Evolutionary conservation across 805 yeast species (phyloP), one percentile per base, ranked within the genome.

Genomic region (Schwanniomyces polymorphus): DNA sequence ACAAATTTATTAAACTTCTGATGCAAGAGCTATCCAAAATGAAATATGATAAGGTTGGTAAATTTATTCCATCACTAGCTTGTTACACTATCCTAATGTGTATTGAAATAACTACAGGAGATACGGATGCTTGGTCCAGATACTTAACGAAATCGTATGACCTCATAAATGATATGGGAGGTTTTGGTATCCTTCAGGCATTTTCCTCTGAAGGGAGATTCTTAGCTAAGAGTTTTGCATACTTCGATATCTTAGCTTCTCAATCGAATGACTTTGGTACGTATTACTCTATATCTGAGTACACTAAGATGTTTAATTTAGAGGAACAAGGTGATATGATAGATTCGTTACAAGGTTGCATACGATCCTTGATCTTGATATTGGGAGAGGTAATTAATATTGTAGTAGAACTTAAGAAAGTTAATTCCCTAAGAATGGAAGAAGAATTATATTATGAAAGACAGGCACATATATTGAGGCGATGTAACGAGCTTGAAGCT

Each of bases 101-200:
- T 7, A 53, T 63, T 7, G 66, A 69, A 39, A 61, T 71, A 7
- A 60, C 71, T 9, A 61, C 68, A 1, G 76, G 76, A 7, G 72
- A 66, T 28, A 44, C 50, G 21, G 34, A 43, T 27, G 45, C 40
- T 10, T 52, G 56, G 58, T 44, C 44, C 4, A 26, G 25, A 16
- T 45, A 35, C 37, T 40, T 53, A 8, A 49, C 48, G 5, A 27
- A 46, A 5, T 45, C 53, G 27, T 46, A 41, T 23, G 33, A 48
- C 31, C 26, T 51, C 39, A 45, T 53, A 16, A 49, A 49, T 29
- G 16, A 40, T 4, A 49, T 43, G 50, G 51, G 50, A 4, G 57
- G 57, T 6, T 46, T 51, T 41, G 38, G 28, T 14, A 40, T 37
- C 7, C 35, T 52, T 9, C 25, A 45, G 17, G 25, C 38, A 10